Base-by-base conservation (phyloP, 2,329 filamentous ascomycete genomes). In the Aspergillus amoenus region DNA sequence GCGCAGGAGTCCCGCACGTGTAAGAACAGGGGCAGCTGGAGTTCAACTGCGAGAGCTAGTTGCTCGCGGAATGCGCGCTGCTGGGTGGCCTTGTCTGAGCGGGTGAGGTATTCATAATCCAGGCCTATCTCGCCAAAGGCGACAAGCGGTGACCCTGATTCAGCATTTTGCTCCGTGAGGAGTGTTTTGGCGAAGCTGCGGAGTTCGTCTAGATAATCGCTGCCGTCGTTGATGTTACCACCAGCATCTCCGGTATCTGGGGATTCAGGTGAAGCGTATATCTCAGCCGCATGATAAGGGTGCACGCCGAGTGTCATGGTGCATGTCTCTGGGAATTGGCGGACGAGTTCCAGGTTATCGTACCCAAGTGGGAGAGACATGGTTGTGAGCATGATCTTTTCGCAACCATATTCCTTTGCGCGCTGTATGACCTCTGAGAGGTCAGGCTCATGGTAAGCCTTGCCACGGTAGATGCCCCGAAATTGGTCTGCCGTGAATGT, bases 111-210 rank as follows among this genome's bases (percentile, higher is more conserved):
- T 40, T 81, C 79, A 42, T 82, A 82, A 50, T 83, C 81, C 1
- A 83, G 68, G 0, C 80, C 80, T 2, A 83, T 68, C 48, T 82
- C 80, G 2, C 80, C 81, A 56, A 78, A 81, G 1, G 80, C 80
- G 0, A 71, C 74, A 2, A 82, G 62, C 2, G 73, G 67, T 0
- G 68, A 62, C 1, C 73, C 62, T 0, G 50, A 49, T 34, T 22
- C 37, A 24, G 15, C 9, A 7, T 18, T 27, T 30, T 22, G 15
- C 2, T 66, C 59, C 0, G 60, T 64, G 5, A 77, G 59, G 1
- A 70, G 50, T 0, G 55, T 32, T 17, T 71, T 39, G 15, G 59
- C 61, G 0, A 66, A 39, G 6, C 65, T 5, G 57, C 65, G 52
- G 56, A 69, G n/a, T 32, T 13, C 21, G 9, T 39, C 13, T 5